Evolutionary conservation across 2,329 filamentous ascomycete genomes (phyloP).

Genomic region (Fusarium metavorans): DNA sequence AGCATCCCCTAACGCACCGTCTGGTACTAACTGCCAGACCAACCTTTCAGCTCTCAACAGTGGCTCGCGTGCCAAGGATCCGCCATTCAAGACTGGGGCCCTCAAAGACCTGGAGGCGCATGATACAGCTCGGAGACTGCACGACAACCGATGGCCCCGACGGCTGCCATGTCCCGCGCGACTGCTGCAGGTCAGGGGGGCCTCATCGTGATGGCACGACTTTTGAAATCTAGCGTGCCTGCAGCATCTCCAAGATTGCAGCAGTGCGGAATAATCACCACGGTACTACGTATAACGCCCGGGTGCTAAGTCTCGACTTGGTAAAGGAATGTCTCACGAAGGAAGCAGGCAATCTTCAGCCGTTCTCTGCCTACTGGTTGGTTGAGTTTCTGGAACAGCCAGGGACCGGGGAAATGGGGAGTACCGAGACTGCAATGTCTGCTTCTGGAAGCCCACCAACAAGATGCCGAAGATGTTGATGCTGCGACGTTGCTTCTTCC

Average conservation of each 20-base stretch:
- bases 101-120: background rate
- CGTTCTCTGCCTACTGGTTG: background rate
- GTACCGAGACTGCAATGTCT: background rate
- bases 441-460: slow-evolving; percentile 1
- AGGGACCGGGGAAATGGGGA: background rate
- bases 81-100: background rate
- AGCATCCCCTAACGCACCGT: background rate
- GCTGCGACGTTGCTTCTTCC: background rate
- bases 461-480: background rate
- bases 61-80: background rate
- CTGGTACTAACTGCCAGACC: background rate
- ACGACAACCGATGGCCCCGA: background rate
- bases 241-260: background rate
- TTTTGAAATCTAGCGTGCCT: background rate
- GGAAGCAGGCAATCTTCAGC: background rate
- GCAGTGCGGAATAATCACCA: slow-evolving; percentile 13
- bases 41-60: background rate
- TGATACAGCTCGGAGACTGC: background rate
- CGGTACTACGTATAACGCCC: background rate
- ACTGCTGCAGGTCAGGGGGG: background rate
- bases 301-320: slow-evolving; percentile 3
- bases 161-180: background rate
- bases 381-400: background rate
- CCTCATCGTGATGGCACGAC: background rate
- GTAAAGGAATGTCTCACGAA: background rate